Evolutionary conservation across 2,329 filamentous ascomycete genomes (phyloP), one percentile per base, ranked within the genome.

Genomic region (Xylariaceae sp.): DNA sequence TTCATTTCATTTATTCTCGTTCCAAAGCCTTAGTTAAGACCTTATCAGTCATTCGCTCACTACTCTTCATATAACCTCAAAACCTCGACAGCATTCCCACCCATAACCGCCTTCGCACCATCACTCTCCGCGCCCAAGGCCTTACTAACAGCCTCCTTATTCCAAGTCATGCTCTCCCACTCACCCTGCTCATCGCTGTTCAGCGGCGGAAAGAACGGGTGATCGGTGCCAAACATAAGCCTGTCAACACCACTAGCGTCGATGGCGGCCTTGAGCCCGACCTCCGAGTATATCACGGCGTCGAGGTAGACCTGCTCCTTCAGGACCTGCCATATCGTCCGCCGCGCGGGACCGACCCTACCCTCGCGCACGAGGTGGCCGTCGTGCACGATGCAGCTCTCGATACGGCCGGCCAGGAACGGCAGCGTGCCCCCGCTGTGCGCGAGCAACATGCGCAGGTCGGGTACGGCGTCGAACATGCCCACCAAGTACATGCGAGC

Each of bases 361-460:
- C 87, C 88, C 58, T 87, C 82, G 1, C 80, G 78, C 53, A 88
- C 84, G 34, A 96, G 81, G 69, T 92, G 87, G 0, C 85, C 88
- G 69, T 96, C 92, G 75, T 96, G 93, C 56, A 86, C 74, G 50
- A 96, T 87, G 70, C 92, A 96, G 69, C 89, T 93, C 75, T 96
- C 92, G 48, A 96, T 92, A 24, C 93, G 80, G 0, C 93, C 93
- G 0, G 92, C 93, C 2, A 97, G 78, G 72, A 96, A 96, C 0
- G 93, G 93, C 44, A 97, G 77, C 1, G 92, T 94, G 2, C 93
- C 93, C 1, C 93, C 93, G 21, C 90, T 92, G 74, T 97, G 93
- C 0, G 93, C 93, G 4, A 97, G 79, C 51, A 97, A 79, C 69
- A 97, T 86, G 19, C 85, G 81, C 60, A 97, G 75, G 7, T 79